phyloP scores from a whole-genome alignment of 78 protist genomes.

The Planoprotostelium fungivorum region DNA sequence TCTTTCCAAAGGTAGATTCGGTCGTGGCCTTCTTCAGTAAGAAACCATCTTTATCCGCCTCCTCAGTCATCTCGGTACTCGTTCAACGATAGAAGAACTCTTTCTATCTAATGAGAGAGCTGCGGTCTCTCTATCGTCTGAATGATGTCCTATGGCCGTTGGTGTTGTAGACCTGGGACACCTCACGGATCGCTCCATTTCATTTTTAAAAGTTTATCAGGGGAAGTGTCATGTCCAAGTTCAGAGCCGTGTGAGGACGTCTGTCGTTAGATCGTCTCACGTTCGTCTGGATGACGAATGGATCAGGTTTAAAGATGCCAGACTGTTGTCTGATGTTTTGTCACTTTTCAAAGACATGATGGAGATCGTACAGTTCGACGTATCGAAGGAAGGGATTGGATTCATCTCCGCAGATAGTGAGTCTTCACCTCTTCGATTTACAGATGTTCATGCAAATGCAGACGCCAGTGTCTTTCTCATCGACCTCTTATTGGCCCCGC shows the following conservation, averaged over 20 bases:
- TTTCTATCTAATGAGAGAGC: no score
- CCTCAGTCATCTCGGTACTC: background rate
- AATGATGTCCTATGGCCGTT: no score
- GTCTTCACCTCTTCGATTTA: background rate
- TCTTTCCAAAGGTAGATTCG: background rate
- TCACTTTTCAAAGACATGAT: background rate
- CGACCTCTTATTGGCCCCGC: background rate
- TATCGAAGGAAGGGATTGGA: background rate
- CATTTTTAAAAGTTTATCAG: no score
- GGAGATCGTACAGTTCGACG: background rate
- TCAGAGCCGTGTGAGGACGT: background rate
- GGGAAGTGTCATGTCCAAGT: background rate
- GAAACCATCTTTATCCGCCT: background rate
- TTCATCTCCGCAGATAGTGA: background rate
- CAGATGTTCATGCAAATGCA: background rate
- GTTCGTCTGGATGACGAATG: no score
- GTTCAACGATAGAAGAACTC: no score
- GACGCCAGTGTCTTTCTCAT: background rate
- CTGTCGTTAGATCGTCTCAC: background rate
- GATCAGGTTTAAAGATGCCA: background rate
- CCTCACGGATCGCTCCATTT: no score
- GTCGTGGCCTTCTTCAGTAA: background rate
- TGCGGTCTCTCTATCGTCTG: no score
- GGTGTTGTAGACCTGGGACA: no score
- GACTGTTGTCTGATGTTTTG: background rate